Percentiles rank a stretch among this genome's conserved stretches.
phyloP scores from a whole-genome alignment of 2,329 filamentous ascomycete genomes.

The Ophiocordyceps unilateralis region DNA sequence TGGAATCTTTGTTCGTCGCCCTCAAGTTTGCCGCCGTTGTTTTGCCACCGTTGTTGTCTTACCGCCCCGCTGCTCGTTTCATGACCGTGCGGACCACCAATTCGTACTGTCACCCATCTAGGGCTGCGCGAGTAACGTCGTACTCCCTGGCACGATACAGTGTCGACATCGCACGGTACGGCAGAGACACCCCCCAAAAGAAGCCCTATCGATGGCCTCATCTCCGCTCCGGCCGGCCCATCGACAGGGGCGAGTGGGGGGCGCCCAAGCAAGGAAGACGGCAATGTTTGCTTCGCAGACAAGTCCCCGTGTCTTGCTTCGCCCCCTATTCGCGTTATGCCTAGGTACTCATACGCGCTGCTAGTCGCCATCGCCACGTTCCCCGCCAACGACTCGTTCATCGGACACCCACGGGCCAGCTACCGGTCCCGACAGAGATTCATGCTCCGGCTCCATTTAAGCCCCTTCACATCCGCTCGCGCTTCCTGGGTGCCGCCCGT shows the following conservation, averaged over 20 bases:
- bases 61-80: too few relatives aligned
- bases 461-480: slow-evolving; percentile 24
- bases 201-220: not conserved
- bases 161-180: not conserved
- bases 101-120: not conserved
- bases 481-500: slow-evolving; percentile 61
- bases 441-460: too few relatives aligned
- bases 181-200: not conserved
- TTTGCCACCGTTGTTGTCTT: too few relatives aligned
- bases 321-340: not conserved
- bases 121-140: not conserved
- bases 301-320: not conserved
- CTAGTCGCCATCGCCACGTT: not conserved
- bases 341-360: not conserved
- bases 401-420: too few relatives aligned
- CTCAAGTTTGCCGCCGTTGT: too few relatives aligned
- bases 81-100: too few relatives aligned
- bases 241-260: not conserved
- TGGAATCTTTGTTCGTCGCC: too few relatives aligned
- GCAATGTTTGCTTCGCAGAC: not conserved
- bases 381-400: too few relatives aligned
- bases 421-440: too few relatives aligned
- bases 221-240: not conserved
- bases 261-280: not conserved
- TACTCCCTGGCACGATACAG: not conserved